Evolutionary conservation across 2,329 filamentous ascomycete genomes (phyloP).

Genomic region (Lachnellula occidentalis): DNA sequence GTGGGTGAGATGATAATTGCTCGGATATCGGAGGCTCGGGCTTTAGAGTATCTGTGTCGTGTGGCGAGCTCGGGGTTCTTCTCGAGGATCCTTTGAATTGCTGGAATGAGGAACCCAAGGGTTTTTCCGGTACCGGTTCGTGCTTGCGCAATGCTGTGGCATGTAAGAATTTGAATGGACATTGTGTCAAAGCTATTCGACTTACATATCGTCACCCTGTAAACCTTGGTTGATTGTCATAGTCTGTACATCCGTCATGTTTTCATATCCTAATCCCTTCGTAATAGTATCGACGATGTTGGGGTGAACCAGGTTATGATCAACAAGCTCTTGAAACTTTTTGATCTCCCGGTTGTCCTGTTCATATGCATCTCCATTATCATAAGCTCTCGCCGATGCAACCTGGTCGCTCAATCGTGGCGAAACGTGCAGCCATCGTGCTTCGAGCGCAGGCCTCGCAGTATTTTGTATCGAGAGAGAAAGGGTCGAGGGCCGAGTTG

Average conservation of each 20-base stretch:
- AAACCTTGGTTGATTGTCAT: constrained; percentile 77
- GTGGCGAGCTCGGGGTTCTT: constrained; percentile 49
- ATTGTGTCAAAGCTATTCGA: neutral
- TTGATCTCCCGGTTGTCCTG: constrained; percentile 14
- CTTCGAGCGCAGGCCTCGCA: constrained; percentile 13
- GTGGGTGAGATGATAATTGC: constrained; percentile 74
- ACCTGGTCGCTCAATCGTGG: constrained; percentile 17
- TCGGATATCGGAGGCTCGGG: constrained; percentile 55
- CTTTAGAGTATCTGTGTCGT: constrained; percentile 28
- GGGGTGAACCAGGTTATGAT: constrained; percentile 27
- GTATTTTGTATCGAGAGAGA: constrained; percentile 16
- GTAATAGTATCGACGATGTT: constrained; percentile 49
- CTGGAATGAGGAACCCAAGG: constrained; percentile 82
- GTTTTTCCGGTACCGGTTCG: constrained; percentile 98
- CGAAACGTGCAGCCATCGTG: constrained; percentile 27
- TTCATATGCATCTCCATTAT: constrained; percentile 1
- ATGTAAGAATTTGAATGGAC: constrained; percentile 9
- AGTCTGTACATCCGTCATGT: constrained; percentile 88
- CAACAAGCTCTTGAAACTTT: constrained; percentile 29
- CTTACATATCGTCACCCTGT: constrained; percentile 45
- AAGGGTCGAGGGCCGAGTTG: constrained; percentile 22
- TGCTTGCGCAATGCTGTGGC: constrained; percentile 75
- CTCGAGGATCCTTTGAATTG: constrained; percentile 75
- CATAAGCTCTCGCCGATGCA: constrained; percentile 2
- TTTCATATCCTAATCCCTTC: constrained; percentile 66